Conservation (phyloP, 208 protist genomes). For the Borovskyia barvae region DNA sequence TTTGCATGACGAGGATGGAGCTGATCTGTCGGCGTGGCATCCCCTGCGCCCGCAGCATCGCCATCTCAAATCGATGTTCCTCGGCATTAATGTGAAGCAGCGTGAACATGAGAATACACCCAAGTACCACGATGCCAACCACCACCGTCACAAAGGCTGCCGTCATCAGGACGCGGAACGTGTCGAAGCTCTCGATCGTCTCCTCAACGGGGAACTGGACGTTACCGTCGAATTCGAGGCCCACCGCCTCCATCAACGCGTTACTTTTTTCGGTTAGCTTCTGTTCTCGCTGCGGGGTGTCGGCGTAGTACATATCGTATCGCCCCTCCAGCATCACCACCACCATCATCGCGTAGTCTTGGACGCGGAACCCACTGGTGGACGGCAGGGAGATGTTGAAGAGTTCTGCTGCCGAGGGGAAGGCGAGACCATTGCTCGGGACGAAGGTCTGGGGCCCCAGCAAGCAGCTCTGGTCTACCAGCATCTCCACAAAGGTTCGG, state of each 20-base stretch:
- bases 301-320: constrained; percentile 71
- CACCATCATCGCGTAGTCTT: constrained; percentile 67
- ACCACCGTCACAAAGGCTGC: constrained; percentile 86
- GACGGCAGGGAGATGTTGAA: constrained; percentile 19
- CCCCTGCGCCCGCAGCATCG: constrained; percentile 95
- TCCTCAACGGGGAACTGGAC: constrained; percentile 61
- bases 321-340: constrained; percentile 66
- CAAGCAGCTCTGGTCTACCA: constrained; percentile 37
- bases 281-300: constrained; percentile 16
- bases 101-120: constrained; percentile 89
- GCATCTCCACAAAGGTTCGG: constrained; percentile 26
- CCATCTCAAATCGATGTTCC: constrained; percentile 96
- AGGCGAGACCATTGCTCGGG: constrained; percentile 10
- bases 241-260: constrained; percentile 48
- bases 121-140: constrained; percentile 83
- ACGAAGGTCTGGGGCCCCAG: constrained; percentile 21
- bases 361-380: constrained; percentile 30
- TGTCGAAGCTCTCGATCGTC: constrained; percentile 58
- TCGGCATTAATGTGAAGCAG: constrained; percentile 93
- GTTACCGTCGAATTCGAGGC: constrained; percentile 39
- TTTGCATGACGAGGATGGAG: constrained; percentile 72
- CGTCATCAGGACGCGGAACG: constrained; percentile 77
- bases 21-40: constrained; percentile 81
- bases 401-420: constrained; percentile 28
- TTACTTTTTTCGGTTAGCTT: constrained; percentile 63